A percentile compares a stretch with the other conserved stretches of the same genome.
Conservation (phyloP, 805 yeast genomes). For the Cyberlindnera subsufficiens region DNA sequence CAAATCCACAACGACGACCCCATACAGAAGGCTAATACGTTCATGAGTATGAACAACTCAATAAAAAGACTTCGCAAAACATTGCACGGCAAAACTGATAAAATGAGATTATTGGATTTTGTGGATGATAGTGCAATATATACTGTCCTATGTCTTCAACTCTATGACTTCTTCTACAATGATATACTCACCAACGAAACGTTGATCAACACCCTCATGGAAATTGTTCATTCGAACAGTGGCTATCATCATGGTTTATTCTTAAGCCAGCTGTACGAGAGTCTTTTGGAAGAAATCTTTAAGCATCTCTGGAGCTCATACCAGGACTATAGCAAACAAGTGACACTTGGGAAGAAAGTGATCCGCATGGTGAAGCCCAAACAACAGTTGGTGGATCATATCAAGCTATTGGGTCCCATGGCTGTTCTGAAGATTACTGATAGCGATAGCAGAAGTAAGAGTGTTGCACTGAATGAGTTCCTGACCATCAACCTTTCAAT, state of each 20-base stretch:
- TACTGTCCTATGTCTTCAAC: conserved; percentile 2
- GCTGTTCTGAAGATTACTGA: not conserved
- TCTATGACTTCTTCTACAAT: conserved; percentile 6
- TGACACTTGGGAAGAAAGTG: not conserved
- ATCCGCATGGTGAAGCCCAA: conserved; percentile 1
- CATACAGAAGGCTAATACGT: too few relatives aligned
- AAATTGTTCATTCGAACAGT: conserved; percentile 3
- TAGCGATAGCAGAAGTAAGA: not conserved
- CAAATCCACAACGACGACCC: too few relatives aligned
- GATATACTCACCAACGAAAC: not conserved
- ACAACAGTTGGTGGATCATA: not conserved
- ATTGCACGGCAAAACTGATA: not conserved
- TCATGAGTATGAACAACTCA: too few relatives aligned
- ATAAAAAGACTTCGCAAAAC: too few relatives aligned
- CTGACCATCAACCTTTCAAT: conserved; percentile 1
- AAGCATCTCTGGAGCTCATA: conserved; percentile 8
- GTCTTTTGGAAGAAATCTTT: not conserved
- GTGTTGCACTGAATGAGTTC: not conserved
- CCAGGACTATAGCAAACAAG: conserved; percentile 1
- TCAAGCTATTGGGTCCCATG: conserved; percentile 2
- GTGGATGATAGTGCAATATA: not conserved
- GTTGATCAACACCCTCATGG: conserved; percentile 3
- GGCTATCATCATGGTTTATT: conserved; percentile 4
- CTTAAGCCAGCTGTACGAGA: too few relatives aligned
- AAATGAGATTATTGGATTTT: conserved; percentile 1